Evolutionary conservation across 208 protist genomes (phyloP), one percentile per base, ranked within the genome.

Genomic region (Crithidia brevicula): DNA sequence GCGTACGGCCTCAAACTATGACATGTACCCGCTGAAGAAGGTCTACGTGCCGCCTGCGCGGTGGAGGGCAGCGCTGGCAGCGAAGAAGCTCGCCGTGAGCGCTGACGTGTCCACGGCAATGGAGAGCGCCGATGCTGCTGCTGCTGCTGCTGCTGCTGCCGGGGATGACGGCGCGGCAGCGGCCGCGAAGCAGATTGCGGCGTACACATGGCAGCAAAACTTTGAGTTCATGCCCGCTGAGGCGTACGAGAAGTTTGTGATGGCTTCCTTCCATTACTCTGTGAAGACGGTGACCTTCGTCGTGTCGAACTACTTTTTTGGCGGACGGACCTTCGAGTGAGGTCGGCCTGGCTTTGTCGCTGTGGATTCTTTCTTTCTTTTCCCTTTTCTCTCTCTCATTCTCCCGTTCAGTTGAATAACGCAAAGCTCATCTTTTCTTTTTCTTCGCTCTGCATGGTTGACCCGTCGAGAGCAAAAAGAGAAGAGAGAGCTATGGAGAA

Each of bases 221-320:
- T 22, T 56, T 4, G 42, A 62, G 46, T 82, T 82, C 54, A 66
- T 86, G 49, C 28, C 77, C 8, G 57, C 54, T 18, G 71, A 64
- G 28, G 83, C 83, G 34, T 66, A 89, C 53, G 50, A 72, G 31
- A 67, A 47, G 5, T 89, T 86, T 52, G 65, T 78, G 9, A 52
- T 65, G 20, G 79, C 79, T 1, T 86, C 83, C 18, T 77, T 74
- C 63, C 77, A 72, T 31, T 89, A 89, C 60, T 76, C 83, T 0
- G 61, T 89, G 5, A 57, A 80, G 42, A 85, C 83, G 16, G 77
- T 74, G 16, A 72, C 67, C 4, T 82, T 89, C 59, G 80, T 86
- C 22, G 36, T 89, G 38, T 79, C 67, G 25, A 89, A 89, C 68
- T 86, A 82, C 64, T 89, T 89, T 61, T 77, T 89, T 56, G 76